A percentile compares a stretch with the other conserved stretches of the same genome.
These are phyloP conservation scores for Solanum lignicaule DNA, from an alignment of 257 asterid species.

Conservation along the genomic window DNA sequence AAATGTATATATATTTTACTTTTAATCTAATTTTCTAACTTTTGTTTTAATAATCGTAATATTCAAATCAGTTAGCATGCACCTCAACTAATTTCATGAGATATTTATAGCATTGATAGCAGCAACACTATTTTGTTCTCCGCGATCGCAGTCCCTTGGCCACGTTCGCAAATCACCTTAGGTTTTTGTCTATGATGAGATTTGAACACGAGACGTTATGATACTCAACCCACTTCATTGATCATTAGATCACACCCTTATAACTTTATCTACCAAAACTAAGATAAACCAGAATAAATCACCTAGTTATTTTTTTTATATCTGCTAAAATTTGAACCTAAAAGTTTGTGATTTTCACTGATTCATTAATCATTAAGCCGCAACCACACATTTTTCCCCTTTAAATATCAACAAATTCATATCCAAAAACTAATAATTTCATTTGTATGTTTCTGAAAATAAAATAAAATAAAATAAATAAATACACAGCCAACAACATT, in stretches of 20 bases:
- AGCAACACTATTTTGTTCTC: background rate
- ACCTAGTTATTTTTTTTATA: too few species aligned
- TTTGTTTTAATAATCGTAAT: too few species aligned
- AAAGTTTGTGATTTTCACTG: background rate
- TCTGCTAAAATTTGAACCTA: too few species aligned
- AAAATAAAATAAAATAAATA: background rate
- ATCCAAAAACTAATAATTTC: background rate
- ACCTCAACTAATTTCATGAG: too few species aligned
- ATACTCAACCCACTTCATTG: background rate
- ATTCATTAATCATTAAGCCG: background rate
- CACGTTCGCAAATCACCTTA: background rate
- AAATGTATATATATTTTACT: too few species aligned
- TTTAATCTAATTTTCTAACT: too few species aligned
- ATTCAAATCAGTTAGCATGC: rapidly evolving
- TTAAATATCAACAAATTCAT: background rate
- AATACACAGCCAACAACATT: background rate
- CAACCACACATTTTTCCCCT: background rate
- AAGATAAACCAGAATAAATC: background rate
- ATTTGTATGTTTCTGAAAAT: background rate
- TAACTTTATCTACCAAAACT: too few species aligned
- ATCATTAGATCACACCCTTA: background rate
- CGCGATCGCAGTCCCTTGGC: background rate
- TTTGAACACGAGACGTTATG: background rate
- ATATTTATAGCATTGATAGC: background rate
- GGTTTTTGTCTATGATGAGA: background rate